Conservation (phyloP, 805 yeast genomes). For the Wickerhamomyces bovis region DNA sequence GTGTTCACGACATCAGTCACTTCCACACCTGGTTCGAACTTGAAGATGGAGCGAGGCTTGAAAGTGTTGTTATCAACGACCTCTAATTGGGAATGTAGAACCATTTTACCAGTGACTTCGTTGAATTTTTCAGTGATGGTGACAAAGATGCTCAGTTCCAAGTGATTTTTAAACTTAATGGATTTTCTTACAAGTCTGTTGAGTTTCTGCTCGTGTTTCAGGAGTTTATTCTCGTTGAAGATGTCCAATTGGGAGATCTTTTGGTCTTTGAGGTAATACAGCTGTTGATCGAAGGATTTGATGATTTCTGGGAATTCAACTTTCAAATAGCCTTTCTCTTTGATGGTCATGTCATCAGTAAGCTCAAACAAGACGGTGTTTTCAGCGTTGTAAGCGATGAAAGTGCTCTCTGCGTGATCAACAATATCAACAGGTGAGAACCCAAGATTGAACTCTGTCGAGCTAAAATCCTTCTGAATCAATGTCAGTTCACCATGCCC, state of each 20-base stretch:
- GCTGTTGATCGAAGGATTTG: neutral
- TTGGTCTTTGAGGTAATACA: conserved; percentile 1
- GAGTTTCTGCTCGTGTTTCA: conserved; percentile 7
- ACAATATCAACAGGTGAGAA: conserved; percentile 20
- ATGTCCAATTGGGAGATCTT: neutral
- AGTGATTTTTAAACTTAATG: conserved; percentile 18
- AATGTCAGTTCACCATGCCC: conserved; percentile 18
- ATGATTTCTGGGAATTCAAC: conserved; percentile 10
- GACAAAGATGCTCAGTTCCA: conserved; percentile 17
- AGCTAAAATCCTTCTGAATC: neutral
- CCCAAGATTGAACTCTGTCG: conserved; percentile 12
- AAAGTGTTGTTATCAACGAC: conserved; percentile 24
- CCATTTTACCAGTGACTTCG: conserved; percentile 1
- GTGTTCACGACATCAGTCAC: conserved; percentile 22
- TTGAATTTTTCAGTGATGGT: conserved; percentile 10
- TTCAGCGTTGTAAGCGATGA: conserved; percentile 18
- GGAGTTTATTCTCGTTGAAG: neutral
- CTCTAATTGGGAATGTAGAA: conserved; percentile 16
- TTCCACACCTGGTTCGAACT: conserved; percentile 19
- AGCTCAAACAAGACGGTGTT: conserved; percentile 9
- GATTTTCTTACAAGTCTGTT: conserved; percentile 14
- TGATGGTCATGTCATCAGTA: neutral
- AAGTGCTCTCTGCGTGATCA: conserved; percentile 2
- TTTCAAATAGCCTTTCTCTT: conserved; percentile 15
- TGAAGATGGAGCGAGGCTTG: conserved; percentile 11